Conservation (phyloP, 1,284 basidiomycete genomes). For the Leccinum huronense region DNA sequence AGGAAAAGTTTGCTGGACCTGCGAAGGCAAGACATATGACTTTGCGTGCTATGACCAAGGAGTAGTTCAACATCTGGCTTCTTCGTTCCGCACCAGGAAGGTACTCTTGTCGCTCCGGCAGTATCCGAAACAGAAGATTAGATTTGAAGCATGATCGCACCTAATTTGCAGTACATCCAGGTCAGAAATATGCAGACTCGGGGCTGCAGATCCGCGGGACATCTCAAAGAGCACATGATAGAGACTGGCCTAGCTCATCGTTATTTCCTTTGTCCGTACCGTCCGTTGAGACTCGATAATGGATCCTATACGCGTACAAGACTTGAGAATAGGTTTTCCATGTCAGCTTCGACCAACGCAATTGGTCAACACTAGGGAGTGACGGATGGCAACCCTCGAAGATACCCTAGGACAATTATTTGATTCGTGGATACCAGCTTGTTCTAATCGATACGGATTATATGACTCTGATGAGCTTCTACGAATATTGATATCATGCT, state of each 20-base stretch:
- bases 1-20: constrained; percentile 79
- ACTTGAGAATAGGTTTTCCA: background rate
- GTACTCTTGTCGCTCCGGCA: background rate
- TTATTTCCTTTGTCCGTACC: background rate
- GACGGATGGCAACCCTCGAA: background rate
- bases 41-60: background rate
- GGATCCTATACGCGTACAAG: too few relatives aligned
- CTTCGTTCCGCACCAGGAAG: background rate
- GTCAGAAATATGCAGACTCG: too few relatives aligned
- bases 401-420: background rate
- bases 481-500: background rate
- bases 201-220: too few relatives aligned
- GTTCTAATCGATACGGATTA: background rate
- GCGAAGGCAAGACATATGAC: constrained; percentile 45
- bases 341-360: background rate
- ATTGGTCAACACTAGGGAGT: background rate
- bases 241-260: background rate
- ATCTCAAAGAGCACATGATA: background rate
- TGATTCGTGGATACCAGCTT: background rate
- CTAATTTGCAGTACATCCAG: background rate
- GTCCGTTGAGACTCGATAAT: background rate
- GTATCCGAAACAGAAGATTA: background rate
- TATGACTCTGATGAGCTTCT: background rate
- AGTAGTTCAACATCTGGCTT: background rate
- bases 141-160: background rate